Conservation (phyloP, 768 basidiomycete genomes). For the Imleria badia region DNA sequence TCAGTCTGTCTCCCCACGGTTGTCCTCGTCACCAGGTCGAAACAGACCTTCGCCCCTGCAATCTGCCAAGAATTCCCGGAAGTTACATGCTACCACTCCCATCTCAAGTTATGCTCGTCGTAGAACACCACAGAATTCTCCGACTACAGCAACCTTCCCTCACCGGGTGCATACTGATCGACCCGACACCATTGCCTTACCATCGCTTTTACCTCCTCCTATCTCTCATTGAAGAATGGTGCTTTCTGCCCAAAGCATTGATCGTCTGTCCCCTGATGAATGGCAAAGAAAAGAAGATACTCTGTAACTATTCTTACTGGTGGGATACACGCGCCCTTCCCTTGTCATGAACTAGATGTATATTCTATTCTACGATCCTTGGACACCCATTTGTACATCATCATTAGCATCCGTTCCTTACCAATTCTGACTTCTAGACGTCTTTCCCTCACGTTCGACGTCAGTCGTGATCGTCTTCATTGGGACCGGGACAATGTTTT, state of each 20-base stretch:
- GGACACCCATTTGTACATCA: slow-evolving; percentile 34
- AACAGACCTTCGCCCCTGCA: slow-evolving; percentile 45
- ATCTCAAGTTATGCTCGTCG: slow-evolving; percentile 81
- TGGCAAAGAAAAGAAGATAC: background rate
- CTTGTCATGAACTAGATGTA: slow-evolving; percentile 20
- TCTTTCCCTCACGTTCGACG: background rate
- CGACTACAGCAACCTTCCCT: slow-evolving; percentile 64
- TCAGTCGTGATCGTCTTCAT: slow-evolving; percentile 81
- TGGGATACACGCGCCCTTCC: slow-evolving; percentile 12
- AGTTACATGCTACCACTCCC: slow-evolving; percentile 65
- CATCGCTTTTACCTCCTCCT: slow-evolving; percentile 52
- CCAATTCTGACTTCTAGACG: background rate
- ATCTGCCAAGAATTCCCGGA: slow-evolving; percentile 49
- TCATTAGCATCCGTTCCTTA: slow-evolving; percentile 24
- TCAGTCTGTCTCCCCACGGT: slow-evolving; percentile 36
- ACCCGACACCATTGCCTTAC: slow-evolving; percentile 42
- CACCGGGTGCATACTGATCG: slow-evolving; percentile 32
- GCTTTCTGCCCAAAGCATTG: background rate
- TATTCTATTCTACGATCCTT: slow-evolving; percentile 14
- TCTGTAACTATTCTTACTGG: background rate
- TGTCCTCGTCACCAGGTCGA: slow-evolving; percentile 42
- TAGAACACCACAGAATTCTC: slow-evolving; percentile 73
- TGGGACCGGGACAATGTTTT: slow-evolving; percentile 67
- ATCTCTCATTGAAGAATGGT: slow-evolving; percentile 19
- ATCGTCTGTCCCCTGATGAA: background rate